These are phyloP conservation scores for Zea luxurians DNA, from an alignment of 176 grass and related monocot species.

Conservation along the genomic window DNA sequence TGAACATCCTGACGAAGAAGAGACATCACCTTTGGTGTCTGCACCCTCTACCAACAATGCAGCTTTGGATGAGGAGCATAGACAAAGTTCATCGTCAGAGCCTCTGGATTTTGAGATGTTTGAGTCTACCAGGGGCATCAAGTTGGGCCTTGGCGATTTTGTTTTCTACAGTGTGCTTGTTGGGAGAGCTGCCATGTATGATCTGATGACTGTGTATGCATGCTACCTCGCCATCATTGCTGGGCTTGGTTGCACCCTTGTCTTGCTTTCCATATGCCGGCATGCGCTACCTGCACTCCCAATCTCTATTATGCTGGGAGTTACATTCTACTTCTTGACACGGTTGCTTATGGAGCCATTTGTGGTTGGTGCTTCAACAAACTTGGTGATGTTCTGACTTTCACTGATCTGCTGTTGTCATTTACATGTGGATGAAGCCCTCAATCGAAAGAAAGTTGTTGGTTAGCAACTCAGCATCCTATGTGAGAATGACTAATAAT, in stretches of 20 bases:
- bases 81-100: slow-evolving; percentile 29
- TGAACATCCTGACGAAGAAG: slow-evolving; percentile 47
- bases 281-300: slow-evolving; percentile 92
- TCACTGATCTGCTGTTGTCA: slow-evolving; percentile 28
- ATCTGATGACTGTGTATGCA: slow-evolving; percentile 98
- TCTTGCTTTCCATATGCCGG: slow-evolving; percentile 77
- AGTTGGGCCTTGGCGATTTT: slow-evolving; percentile 93
- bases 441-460: slow-evolving; percentile 15
- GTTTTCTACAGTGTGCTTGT: slow-evolving; percentile 97
- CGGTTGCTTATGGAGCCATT: slow-evolving; percentile 94
- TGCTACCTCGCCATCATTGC: slow-evolving; percentile 98
- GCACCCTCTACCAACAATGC: slow-evolving; percentile 30
- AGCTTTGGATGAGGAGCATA: slow-evolving; percentile 19
- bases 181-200: slow-evolving; percentile 96
- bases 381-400: slow-evolving; percentile 98
- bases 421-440: slow-evolving; percentile 8
- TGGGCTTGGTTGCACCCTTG: slow-evolving; percentile 95
- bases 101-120: slow-evolving; percentile 65
- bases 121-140: slow-evolving; percentile 82
- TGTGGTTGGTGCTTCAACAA: slow-evolving; percentile 71
- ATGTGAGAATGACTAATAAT: slow-evolving; percentile 26
- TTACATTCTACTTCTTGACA: slow-evolving; percentile 97
- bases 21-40: slow-evolving; percentile 51
- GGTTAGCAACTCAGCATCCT: slow-evolving; percentile 35
- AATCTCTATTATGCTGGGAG: slow-evolving; percentile 73